Base-by-base conservation (phyloP, 129 eudicot genomes). In the Daucus carota region DNA sequence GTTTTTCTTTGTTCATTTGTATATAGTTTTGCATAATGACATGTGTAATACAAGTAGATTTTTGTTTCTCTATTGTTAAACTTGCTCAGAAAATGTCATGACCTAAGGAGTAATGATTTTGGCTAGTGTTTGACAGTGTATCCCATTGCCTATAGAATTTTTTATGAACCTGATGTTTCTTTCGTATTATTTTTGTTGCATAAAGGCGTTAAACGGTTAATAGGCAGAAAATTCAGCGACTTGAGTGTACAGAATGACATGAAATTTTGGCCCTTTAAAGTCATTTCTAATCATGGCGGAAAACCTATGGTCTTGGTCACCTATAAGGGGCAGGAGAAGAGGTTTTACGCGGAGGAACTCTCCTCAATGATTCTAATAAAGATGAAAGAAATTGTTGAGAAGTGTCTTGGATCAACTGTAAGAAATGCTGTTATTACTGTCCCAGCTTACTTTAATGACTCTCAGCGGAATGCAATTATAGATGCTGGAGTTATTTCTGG, bases 221-320 rank as follows among this genome's bases (percentile, higher is more conserved):
- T 86, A 46, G 90, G 90, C 12, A 76, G 85, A 41, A 80, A 82
- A 38, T 77, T 57, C 57, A 83, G 81, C 8, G 85, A 83, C 34
- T 31, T 86, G 0, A 83, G 81, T 15, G 90, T 86, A 29, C 90
- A 86, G 72, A 75, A 40, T 47, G 90, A 86, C 52, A 77, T 83
- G 79, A 83, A 74, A 67, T 81, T 45, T 70, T 86, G 89, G 89
- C 89, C 89, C 8, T 86, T 86, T 78, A 86, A 86, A 70, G 89
- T 86, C 50, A 75, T 80, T 63, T 18, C 89, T 26, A 86, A 86
- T 22, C 78, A 86, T 42, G 79, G 73, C 48, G 84, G 82, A 24
- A 86, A 86, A 31, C 89, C 89, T 52, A 65, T 82, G 85, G 83
- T 86, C 17, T 82, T 82, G n/a, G 89, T 86, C 18, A 76, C 20